Evolutionary conservation across 345 rosid genomes (phyloP).

Genomic region (Lepidium africanum): DNA sequence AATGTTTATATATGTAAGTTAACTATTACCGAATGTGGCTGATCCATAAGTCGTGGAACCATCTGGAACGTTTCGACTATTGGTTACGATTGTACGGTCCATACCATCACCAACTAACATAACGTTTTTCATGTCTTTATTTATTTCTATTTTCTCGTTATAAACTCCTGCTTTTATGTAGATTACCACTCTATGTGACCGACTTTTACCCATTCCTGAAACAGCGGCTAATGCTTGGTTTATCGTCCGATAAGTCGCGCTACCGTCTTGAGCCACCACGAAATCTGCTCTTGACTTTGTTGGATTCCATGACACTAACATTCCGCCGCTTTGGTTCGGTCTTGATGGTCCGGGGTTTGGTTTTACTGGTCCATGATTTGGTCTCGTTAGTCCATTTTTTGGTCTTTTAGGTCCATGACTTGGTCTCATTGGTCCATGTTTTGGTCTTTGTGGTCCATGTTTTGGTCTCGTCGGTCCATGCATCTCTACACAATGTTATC

Average conservation of each 20-base stretch:
- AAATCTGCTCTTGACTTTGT: slow-evolving; percentile 28
- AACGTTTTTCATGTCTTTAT: slow-evolving; percentile 33
- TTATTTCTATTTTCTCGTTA: slow-evolving; percentile 50
- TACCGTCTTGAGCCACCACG: slow-evolving; percentile 29
- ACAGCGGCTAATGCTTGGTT: slow-evolving; percentile 28
- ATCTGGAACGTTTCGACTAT: slow-evolving; percentile 38
- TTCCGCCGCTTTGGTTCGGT: slow-evolving; percentile 27
- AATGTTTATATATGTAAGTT: not conserved
- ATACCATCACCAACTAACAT: slow-evolving; percentile 86
- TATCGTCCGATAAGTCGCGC: slow-evolving; percentile 20
- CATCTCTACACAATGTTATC: not conserved
- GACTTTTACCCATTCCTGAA: slow-evolving; percentile 29
- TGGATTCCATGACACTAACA: slow-evolving; percentile 39
- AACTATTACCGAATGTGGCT: slow-evolving; percentile 70
- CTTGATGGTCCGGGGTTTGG: not conserved
- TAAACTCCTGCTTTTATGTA: slow-evolving; percentile 67
- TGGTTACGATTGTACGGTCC: slow-evolving; percentile 54
- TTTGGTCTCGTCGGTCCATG: slow-evolving; percentile 8
- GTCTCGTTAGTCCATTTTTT: not conserved
- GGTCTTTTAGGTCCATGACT: not conserved
- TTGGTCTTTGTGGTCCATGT: not conserved
- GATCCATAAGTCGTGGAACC: slow-evolving; percentile 49
- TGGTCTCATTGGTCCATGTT: not conserved
- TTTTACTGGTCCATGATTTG: not conserved
- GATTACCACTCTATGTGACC: slow-evolving; percentile 37